Base-by-base conservation (phyloP, 2,329 filamentous ascomycete genomes). In the Penicillium sp. region DNA sequence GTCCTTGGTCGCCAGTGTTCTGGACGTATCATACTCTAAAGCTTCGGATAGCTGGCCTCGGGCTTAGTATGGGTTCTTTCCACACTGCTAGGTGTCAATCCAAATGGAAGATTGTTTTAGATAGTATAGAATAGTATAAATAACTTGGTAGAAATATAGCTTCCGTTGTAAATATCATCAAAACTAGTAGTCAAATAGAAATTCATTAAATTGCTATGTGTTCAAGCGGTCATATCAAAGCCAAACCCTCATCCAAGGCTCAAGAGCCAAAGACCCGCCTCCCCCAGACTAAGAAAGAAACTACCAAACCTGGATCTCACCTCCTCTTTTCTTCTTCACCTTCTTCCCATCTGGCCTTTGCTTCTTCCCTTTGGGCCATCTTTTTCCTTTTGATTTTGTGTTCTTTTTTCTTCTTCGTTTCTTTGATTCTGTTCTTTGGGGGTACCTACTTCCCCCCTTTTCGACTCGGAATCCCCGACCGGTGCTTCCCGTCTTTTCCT, bases 241-340 rank as follows among this genome's bases (percentile, higher is more conserved):
- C 7, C 28, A 46, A 37, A 37, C 33, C 34, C 41, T 49, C 39
- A 37, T 43, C 41, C 30, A 43, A 43, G 41, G 41, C 41, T 43
- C 30, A 35, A 35, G 41, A 46, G 35, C 36, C 29, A 31, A 28
- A 49, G 54, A 58, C 54, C 56, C 56, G 54, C 55, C 43, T 52
- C 49, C 54, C 56, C 56, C 56, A 58, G 56, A 58, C 56, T 55
- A 55, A 58, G 41, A 25, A 25, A 41, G 50, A 52, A 33, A 52
- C 54, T 57, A 49, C 55, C 38, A 37, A 45, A 51, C 50, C 47
- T 51, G 49, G 46, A 53, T 55, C 55, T 52, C 42, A 49, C 38
- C 51, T 58, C 52, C 52, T 56, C 52, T 57, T 56, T 52, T 50
- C 52, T 46, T 53, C 54, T 45, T 50, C 49, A 52, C 48, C 49